Percentiles rank a stretch among this genome's conserved stretches.
phyloP scores from a whole-genome alignment of 306 rosid genomes.

The Arachis hypogaea region DNA sequence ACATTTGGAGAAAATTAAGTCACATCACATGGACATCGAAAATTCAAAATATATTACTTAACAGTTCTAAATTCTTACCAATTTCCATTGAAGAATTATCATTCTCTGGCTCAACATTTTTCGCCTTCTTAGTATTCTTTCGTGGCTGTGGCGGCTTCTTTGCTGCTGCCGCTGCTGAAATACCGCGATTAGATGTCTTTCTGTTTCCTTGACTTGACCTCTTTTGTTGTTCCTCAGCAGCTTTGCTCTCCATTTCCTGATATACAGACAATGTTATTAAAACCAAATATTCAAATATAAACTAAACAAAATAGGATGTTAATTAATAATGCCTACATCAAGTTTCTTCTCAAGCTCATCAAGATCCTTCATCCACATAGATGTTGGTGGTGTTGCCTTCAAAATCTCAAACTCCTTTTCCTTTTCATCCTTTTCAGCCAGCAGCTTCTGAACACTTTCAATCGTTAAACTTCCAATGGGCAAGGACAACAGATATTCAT shows the following conservation, averaged over 20 bases:
- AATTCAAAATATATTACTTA: background rate
- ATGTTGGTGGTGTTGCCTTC: conserved; percentile 63
- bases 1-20: conserved; percentile 11
- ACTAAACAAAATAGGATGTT: background rate
- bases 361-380: conserved; percentile 84
- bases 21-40: background rate
- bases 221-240: conserved; percentile 63
- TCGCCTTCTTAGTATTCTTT: conserved; percentile 67
- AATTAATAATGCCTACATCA: conserved; percentile 51
- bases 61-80: conserved; percentile 52
- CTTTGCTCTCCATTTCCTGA: conserved; percentile 75
- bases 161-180: conserved; percentile 59
- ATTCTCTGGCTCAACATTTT: conserved; percentile 50
- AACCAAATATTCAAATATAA: background rate
- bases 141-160: conserved; percentile 76
- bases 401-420: conserved; percentile 60
- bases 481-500: conserved; percentile 73
- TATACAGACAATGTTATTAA: background rate
- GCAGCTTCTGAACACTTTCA: conserved; percentile 76
- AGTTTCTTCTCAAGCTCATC: conserved; percentile 70
- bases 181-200: conserved; percentile 34
- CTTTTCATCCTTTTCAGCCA: conserved; percentile 63
- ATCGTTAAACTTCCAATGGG: conserved; percentile 80
- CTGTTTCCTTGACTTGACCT: conserved; percentile 51
- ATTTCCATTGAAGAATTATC: conserved; percentile 65